Base-by-base conservation (phyloP, 2,329 filamentous ascomycete species). In the Aspergillus fructus region DNA sequence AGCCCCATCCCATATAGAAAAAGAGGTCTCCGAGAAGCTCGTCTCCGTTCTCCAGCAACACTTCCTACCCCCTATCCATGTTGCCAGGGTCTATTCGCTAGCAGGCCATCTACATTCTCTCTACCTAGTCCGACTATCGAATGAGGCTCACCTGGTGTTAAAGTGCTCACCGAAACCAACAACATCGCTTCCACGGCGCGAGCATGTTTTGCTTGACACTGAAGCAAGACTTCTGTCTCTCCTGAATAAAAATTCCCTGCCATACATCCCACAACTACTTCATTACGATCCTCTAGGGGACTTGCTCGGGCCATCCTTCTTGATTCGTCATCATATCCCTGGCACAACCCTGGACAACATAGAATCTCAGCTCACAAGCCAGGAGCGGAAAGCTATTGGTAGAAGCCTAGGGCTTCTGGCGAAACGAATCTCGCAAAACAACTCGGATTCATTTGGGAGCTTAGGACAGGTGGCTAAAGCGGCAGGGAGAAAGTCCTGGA, bases 401-500 rank as follows among this genome's bases (percentile, higher is more conserved):
- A 65, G 65, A 46, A 70, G 73, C 30, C 60, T 79, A 23, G 72
- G 73, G 1, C 65, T 66, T 19, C 47, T 76, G 15, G 66, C 80
- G 7, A 74, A 75, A 24, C 67, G 68, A 12, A 75, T 85, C 40
- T 73, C 75, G 3, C 70, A 77, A 19, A 71, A 83, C 39, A 74
- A 74, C 9, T 78, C 81, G 5, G 68, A 74, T 2, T 72, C 74
- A 3, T 86, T 85, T 63, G 84, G 84, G 3, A 68, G 77, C n/a
- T 70, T 80, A 8, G 75, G 77, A 42, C 72, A 75, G 51, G 80
- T 83, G 5, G 76, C 76, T 43, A 67, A 67, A 13, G 76, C 78
- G n/a, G 68, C 68, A 23, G 80, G 81, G 15, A 76, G 69, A 55
- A 64, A 62, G n/a, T 79, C 79, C 3, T 86, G 84, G 84, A 73